phyloP scores from a whole-genome alignment of 2,329 filamentous ascomycete species.

The Cryphonectria carpinicola region DNA sequence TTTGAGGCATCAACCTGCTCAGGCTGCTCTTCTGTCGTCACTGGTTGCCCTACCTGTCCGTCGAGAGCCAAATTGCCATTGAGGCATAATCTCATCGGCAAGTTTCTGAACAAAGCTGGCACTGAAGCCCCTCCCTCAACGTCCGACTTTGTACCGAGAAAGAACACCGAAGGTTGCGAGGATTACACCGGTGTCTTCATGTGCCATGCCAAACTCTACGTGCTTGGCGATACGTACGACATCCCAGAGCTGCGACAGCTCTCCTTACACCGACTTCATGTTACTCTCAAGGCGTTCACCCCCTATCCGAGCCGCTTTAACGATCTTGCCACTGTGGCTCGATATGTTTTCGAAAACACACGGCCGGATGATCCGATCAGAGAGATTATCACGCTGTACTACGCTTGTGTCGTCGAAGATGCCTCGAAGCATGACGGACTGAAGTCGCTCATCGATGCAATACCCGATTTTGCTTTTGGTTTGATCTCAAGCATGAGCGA shows the following conservation, averaged over 20 bases:
- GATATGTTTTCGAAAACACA: constrained; percentile 28
- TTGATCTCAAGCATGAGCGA: constrained; percentile 21
- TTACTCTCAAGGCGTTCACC: constrained; percentile 24
- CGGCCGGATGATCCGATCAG: constrained; percentile 20
- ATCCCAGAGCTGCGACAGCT: constrained; percentile 16
- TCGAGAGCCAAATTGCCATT: too few relatives aligned
- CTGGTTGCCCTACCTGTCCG: background rate
- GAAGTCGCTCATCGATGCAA: constrained; percentile 14
- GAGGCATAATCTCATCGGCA: background rate
- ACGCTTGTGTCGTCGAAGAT: constrained; percentile 28
- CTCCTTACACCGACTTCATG: constrained; percentile 23
- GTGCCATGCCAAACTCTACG: constrained; percentile 30
- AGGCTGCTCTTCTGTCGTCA: background rate
- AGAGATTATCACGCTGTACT: constrained; percentile 22
- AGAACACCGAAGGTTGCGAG: constrained; percentile 25
- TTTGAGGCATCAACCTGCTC: background rate
- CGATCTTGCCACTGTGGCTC: constrained; percentile 18
- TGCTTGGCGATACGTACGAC: constrained; percentile 28
- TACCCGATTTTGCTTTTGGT: constrained; percentile 15
- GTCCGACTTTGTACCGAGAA: background rate
- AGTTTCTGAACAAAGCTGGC: background rate
- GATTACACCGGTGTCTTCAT: constrained; percentile 28
- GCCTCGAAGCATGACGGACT: constrained; percentile 15
- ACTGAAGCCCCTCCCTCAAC: background rate
- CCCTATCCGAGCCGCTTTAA: constrained; percentile 20